These are phyloP conservation scores for Phytophthora pluvialis DNA, from an alignment of 352 stramenopile genomes.

Conservation along the genomic window DNA sequence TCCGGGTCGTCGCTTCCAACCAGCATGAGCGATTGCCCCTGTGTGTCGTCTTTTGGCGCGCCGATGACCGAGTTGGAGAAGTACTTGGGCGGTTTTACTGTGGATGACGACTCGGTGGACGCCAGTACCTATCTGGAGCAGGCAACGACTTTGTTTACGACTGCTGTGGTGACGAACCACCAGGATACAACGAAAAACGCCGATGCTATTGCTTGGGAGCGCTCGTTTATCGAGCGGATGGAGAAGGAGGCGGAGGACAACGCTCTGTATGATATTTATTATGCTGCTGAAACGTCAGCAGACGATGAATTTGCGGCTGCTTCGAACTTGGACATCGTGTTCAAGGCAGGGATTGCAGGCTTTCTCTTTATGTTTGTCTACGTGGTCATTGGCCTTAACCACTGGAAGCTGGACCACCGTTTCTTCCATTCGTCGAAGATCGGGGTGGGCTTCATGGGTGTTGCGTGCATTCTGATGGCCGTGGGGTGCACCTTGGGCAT, in stretches of 20 bases:
- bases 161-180: conserved; percentile 59
- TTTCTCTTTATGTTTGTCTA: conserved; percentile 79
- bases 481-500: conserved; percentile 72
- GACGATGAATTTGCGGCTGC: conserved; percentile 66
- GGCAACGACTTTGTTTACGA: conserved; percentile 54
- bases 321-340: conserved; percentile 54
- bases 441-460: conserved; percentile 63
- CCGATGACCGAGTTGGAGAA: conserved; percentile 66
- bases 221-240: conserved; percentile 65
- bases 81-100: conserved; percentile 56
- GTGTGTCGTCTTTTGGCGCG: conserved; percentile 60
- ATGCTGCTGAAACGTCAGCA: conserved; percentile 63
- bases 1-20: conserved; percentile 44
- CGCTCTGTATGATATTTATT: conserved; percentile 67
- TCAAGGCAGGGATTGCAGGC: conserved; percentile 47
- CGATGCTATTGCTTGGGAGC: conserved; percentile 70
- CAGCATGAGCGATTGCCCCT: conserved; percentile 72
- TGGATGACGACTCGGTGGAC: conserved; percentile 22
- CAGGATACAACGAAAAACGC: conserved; percentile 46
- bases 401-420: conserved; percentile 47
- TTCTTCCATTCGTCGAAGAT: conserved; percentile 78
- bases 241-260: conserved; percentile 56
- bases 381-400: conserved; percentile 71
- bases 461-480: conserved; percentile 66
- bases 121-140: conserved; percentile 44